Percentiles rank a stretch among this genome's conserved stretches.
phyloP scores from a whole-genome alignment of 2,329 filamentous ascomycete species.

The Clonostachys byssicola region DNA sequence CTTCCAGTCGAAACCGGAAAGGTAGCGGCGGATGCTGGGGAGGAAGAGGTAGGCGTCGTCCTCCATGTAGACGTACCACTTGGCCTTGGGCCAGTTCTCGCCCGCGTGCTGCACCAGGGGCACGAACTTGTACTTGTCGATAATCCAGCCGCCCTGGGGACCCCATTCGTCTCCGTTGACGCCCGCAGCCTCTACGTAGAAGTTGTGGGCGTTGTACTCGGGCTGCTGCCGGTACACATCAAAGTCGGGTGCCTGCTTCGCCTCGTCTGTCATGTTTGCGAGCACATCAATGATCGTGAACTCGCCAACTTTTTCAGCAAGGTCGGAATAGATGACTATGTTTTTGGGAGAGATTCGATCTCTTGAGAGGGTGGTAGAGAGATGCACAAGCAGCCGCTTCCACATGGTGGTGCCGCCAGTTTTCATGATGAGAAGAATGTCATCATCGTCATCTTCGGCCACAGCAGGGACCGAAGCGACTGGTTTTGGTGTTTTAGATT shows the following conservation, averaged over 20 bases:
- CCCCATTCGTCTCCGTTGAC: constrained; percentile 14
- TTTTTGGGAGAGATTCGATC: constrained; percentile 7
- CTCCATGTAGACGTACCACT: constrained; percentile 18
- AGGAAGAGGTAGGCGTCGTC: constrained; percentile 16
- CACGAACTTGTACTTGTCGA: constrained; percentile 18
- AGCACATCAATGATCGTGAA: constrained; percentile 13
- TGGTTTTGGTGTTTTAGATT: neutral
- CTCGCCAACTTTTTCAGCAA: constrained; percentile 8
- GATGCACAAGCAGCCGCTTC: constrained; percentile 15
- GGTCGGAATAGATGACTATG: constrained; percentile 14
- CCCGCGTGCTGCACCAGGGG: constrained; percentile 15
- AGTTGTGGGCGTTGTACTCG: constrained; percentile 13
- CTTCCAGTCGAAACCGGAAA: constrained; percentile 10
- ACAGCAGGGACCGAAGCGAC: neutral
- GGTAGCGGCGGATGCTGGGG: constrained; percentile 8
- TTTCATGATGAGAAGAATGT: constrained; percentile 15
- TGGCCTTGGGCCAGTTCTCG: constrained; percentile 11
- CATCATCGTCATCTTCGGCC: constrained; percentile 4
- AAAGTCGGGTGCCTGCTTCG: constrained; percentile 10
- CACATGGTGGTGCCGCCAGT: constrained; percentile 15
- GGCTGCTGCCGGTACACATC: constrained; percentile 14
- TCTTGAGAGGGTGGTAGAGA: constrained; percentile 8
- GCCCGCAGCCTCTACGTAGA: constrained; percentile 11
- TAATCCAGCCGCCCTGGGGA: constrained; percentile 14
- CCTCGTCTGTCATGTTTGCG: constrained; percentile 10